phyloP scores from a whole-genome alignment of 2,329 filamentous ascomycete genomes.

The Fonsecaea nubica region DNA sequence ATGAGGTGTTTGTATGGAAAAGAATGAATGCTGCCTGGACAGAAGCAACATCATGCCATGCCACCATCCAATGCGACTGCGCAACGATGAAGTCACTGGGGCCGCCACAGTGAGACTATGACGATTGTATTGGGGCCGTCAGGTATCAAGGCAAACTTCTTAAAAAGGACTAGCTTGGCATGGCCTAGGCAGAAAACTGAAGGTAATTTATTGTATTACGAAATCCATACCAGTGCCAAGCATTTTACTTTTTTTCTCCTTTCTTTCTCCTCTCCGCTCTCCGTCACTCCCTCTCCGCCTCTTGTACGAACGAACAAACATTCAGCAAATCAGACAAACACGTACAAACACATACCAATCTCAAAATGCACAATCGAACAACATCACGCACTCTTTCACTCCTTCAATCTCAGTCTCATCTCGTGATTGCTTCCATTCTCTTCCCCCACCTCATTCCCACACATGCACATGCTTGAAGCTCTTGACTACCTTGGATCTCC shows the following conservation, averaged over 20 bases:
- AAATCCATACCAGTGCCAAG: neutral
- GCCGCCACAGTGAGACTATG: neutral
- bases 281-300: too few relatives aligned
- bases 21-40: neutral
- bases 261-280: too few relatives aligned
- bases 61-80: neutral
- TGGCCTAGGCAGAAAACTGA: neutral
- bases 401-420: too few relatives aligned
- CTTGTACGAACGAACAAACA: too few relatives aligned
- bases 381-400: too few relatives aligned
- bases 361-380: too few relatives aligned
- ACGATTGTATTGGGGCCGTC: neutral
- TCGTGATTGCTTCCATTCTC: too few relatives aligned
- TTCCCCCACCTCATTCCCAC: neutral
- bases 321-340: too few relatives aligned
- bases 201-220: neutral
- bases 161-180: neutral
- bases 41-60: neutral
- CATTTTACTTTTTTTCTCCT: neutral
- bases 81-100: neutral
- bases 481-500: neutral
- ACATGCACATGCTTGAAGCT: slow-evolving; percentile 2
- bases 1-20: neutral
- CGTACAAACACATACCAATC: too few relatives aligned
- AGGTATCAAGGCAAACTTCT: neutral